A percentile compares a stretch with the other conserved stretches of the same genome.
phyloP scores from a whole-genome alignment of 2,329 filamentous ascomycete genomes.

The Cladosporium sp. region DNA sequence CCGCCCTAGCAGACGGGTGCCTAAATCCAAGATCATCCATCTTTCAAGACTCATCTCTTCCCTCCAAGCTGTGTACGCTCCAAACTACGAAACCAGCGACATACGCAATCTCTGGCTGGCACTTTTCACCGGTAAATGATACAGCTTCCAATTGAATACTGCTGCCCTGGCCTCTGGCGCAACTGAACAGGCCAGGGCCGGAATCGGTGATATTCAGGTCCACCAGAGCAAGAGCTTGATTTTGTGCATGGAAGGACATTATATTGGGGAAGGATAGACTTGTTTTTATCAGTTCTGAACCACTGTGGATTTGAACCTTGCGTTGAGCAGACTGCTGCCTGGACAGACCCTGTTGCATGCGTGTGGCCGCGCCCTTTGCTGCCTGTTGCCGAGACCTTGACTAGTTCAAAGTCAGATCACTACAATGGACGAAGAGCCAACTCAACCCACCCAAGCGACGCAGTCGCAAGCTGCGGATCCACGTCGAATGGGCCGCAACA shows the following conservation, averaged over 20 bases:
- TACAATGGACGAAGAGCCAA: constrained; percentile 5
- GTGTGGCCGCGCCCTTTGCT: constrained; percentile 3
- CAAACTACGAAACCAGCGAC: not conserved
- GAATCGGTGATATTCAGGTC: not conserved
- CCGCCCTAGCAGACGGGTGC: not conserved
- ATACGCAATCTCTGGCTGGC: not conserved
- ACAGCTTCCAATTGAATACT: not conserved
- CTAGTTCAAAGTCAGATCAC: not conserved
- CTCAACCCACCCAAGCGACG: constrained; percentile 31
- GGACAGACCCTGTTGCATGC: constrained; percentile 8
- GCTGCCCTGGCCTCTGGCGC: constrained; percentile 9
- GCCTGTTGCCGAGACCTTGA: constrained; percentile 8
- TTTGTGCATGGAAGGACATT: not conserved
- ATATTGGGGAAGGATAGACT: not conserved
- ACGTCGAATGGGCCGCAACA: constrained; percentile 70
- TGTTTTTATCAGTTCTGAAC: not conserved
- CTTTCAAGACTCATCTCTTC: constrained; percentile 6
- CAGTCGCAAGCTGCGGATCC: constrained; percentile 63
- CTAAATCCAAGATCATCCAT: not conserved
- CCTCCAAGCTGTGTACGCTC: not conserved
- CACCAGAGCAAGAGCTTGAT: not conserved
- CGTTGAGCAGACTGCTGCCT: not conserved
- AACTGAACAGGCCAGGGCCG: not conserved
- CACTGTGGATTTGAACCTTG: not conserved
- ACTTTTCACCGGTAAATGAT: not conserved